Percentiles rank a stretch among this genome's conserved stretches.
These are phyloP conservation scores for Gossypium aridum DNA, from an alignment of 441 rosid genomes.

Conservation along the genomic window DNA sequence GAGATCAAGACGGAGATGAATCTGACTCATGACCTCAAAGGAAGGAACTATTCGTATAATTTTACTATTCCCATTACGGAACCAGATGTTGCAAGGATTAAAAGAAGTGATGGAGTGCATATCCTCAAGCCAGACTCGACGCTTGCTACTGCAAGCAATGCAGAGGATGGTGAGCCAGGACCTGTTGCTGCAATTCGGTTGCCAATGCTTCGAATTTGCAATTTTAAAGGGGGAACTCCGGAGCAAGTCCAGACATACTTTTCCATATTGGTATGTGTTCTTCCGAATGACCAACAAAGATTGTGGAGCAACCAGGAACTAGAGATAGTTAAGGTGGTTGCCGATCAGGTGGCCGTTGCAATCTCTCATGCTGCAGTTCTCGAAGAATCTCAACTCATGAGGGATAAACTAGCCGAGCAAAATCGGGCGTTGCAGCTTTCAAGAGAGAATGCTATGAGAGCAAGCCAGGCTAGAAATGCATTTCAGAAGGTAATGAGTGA, in stretches of 20 bases:
- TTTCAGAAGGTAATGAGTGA: slow-evolving; percentile 89
- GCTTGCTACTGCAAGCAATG: slow-evolving; percentile 57
- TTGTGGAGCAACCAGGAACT: slow-evolving; percentile 76
- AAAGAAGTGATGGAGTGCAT: slow-evolving; percentile 56
- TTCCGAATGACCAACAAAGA: slow-evolving; percentile 65
- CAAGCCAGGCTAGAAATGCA: slow-evolving; percentile 71
- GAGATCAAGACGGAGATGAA: slow-evolving; percentile 56
- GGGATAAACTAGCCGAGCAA: slow-evolving; percentile 81
- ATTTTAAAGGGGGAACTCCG: slow-evolving; percentile 89
- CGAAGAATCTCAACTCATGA: slow-evolving; percentile 92
- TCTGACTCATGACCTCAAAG: slow-evolving; percentile 60
- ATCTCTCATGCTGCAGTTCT: slow-evolving; percentile 94
- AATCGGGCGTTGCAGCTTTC: slow-evolving; percentile 77
- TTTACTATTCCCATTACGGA: slow-evolving; percentile 51
- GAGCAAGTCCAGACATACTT: slow-evolving; percentile 63
- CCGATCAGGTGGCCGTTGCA: slow-evolving; percentile 96
- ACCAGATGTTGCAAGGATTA: slow-evolving; percentile 60
- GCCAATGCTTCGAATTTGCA: slow-evolving; percentile 88
- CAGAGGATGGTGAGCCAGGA: slow-evolving; percentile 48
- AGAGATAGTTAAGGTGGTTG: slow-evolving; percentile 91
- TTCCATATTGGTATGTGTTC: slow-evolving; percentile 77
- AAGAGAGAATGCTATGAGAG: slow-evolving; percentile 71
- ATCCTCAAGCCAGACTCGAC: slow-evolving; percentile 50
- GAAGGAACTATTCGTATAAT: slow-evolving; percentile 33
- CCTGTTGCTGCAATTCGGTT: slow-evolving; percentile 85